These are phyloP conservation scores for Astrothelium subdiscretum DNA, from an alignment of 495 filamentous ascomycete species.

Conservation along the genomic window DNA sequence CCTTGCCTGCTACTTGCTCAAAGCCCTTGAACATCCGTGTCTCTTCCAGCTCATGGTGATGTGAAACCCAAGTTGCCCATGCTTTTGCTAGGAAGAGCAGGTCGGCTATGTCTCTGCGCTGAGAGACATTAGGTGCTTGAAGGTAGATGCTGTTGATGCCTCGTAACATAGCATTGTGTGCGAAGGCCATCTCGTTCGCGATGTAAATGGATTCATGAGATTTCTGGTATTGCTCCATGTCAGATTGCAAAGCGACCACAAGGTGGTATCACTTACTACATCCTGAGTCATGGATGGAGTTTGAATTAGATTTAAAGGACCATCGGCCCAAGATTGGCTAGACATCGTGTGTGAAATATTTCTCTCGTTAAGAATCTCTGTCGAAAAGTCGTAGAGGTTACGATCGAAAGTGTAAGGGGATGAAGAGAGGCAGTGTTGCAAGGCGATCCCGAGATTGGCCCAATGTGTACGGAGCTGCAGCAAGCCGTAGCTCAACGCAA, in stretches of 20 bases:
- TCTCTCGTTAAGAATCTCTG: no score
- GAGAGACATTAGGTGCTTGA: constrained; percentile 2
- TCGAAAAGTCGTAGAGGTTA: no score
- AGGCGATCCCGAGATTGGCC: no score
- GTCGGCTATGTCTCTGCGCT: not conserved
- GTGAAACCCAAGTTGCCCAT: not conserved
- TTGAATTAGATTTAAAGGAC: not conserved
- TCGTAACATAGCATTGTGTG: constrained; percentile 5
- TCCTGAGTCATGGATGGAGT: not conserved
- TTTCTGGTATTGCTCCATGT: not conserved
- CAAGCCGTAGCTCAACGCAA: no score
- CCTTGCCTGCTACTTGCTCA: not conserved
- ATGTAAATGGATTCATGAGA: not conserved
- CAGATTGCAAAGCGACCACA: not conserved
- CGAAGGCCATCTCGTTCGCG: constrained; percentile 4
- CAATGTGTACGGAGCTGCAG: no score
- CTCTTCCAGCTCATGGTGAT: constrained; percentile 8
- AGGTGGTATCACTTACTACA: not conserved
- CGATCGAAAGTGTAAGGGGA: no score
- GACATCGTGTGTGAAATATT: no score
- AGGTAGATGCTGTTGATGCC: constrained; percentile 2
- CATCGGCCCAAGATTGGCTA: not conserved
- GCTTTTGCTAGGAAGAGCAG: constrained; percentile 2
- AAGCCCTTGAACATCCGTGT: not conserved
- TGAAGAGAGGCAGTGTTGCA: no score